A percentile compares a stretch with the other conserved stretches of the same genome.
phyloP scores from a whole-genome alignment of 139 green algal species.

The Chlamydomonas schloesseri region DNA sequence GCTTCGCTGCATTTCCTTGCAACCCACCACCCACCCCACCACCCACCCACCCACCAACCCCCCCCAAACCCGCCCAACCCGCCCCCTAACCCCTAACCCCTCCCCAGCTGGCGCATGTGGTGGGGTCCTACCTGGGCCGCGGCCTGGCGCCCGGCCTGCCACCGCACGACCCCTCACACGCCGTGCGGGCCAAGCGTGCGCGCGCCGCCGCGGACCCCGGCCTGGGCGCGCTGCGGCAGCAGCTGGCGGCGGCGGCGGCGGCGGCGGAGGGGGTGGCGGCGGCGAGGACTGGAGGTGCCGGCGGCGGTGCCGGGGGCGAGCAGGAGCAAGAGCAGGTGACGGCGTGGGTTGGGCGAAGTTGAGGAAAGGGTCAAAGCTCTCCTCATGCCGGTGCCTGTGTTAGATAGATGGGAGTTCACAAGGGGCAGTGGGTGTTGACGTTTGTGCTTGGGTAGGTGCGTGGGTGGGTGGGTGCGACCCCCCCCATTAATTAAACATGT shows the following conservation, averaged over 20 bases:
- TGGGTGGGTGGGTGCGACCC: too few species aligned
- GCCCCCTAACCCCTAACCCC: background rate
- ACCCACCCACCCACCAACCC: too few species aligned
- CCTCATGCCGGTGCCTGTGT: too few species aligned
- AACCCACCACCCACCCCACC: too few species aligned
- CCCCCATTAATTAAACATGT: too few species aligned
- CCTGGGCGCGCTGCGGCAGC: background rate
- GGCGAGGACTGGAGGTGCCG: background rate
- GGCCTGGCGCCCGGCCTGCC: constrained; percentile 29
- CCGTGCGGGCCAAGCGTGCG: constrained; percentile 21
- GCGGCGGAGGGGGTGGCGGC: background rate
- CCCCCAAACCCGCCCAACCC: background rate
- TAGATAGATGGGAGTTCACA: too few species aligned
- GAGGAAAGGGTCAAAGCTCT: too few species aligned
- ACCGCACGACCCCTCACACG: constrained; percentile 38
- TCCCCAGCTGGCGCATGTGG: constrained; percentile 28
- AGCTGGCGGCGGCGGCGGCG: background rate
- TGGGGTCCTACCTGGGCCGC: constrained; percentile 10
- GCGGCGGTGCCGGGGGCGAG: background rate
- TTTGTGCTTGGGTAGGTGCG: too few species aligned
- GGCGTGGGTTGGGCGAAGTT: too few species aligned
- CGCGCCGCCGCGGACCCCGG: background rate
- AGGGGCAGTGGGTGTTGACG: too few species aligned
- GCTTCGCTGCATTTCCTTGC: too few species aligned
- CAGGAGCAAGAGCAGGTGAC: background rate